phyloP scores from a whole-genome alignment of 306 rosid genomes.

The Glycine tomentella region DNA sequence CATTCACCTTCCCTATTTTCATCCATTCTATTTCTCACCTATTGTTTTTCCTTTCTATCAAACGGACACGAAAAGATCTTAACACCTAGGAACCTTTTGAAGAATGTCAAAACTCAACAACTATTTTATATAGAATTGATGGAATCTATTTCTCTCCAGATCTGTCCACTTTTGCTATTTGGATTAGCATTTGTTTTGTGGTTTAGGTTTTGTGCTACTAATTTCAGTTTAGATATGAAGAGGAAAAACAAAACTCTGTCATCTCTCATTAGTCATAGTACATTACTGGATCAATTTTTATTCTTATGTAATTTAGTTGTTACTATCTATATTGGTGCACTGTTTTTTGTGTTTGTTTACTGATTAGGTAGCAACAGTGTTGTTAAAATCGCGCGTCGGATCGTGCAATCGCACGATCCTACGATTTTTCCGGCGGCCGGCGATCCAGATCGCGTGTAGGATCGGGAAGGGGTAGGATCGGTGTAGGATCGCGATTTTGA shows the following conservation, averaged over 20 bases:
- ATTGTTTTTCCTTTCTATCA: no score
- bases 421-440: no score
- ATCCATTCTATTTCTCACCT: no score
- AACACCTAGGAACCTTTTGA: background rate
- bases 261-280: background rate
- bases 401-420: no score
- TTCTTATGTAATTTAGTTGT: constrained; percentile 13
- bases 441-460: no score
- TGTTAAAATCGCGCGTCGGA: no score
- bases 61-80: background rate
- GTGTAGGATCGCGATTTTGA: no score
- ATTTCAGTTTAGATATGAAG: constrained; percentile 12
- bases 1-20: no score
- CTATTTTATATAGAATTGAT: background rate
- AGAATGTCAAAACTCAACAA: constrained; percentile 27
- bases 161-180: constrained; percentile 26
- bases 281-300: constrained; percentile 26
- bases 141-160: constrained; percentile 7
- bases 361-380: background rate
- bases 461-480: no score
- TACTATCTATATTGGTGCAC: constrained; percentile 1
- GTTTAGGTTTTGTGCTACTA: constrained; percentile 22
- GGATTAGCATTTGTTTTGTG: constrained; percentile 35
- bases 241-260: constrained; percentile 22
- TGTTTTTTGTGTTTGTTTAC: constrained; percentile 30